Evolutionary conservation across 1,284 basidiomycete genomes (phyloP), one percentile per base, ranked within the genome.

Genomic region (Takashimella tepidaria): DNA sequence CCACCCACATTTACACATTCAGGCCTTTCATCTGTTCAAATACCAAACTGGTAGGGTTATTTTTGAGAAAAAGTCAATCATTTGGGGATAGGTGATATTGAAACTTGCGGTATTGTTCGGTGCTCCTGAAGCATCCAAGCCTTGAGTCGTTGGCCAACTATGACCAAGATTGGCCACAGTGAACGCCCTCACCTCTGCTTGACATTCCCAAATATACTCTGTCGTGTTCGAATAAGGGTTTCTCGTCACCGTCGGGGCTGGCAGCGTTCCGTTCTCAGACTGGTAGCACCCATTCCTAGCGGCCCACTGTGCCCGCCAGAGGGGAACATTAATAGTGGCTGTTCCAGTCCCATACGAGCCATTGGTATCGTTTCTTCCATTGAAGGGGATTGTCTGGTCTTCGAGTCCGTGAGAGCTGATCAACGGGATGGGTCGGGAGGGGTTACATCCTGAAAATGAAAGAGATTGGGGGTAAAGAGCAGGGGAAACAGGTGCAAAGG

Each of bases 401-500:
- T 56, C 58, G 3, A 63, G 49, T 6, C 64, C 64, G 21, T 64
- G 63, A 11, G 52, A 49, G 44, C 60, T 56, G 46, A 63, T 53
- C 20, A 67, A 60, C 4, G 63, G 61, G 0, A 67, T 56, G 1
- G 57, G 40, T 11, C 61, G 51, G 12, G 49, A 47, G 21, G 61
- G 61, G 8, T 56, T 50, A 45, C 62, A 67, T 12, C 54, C 57
- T n/a, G 50, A 40, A 50, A 64, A 66, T 8, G 63, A 51, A 40
- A 51, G 53, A 2, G 61, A 56, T 11, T 53, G 54, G 50, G 58
- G 54, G 45, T 64, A 64, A 6, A 64, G 53, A 10, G 63, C 64
- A 1, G 63, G 61, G 10, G 59, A 60, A 41, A 65, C 61, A 24
- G 61, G 56, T 1, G 59, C 59, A 49, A 64, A 63, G 4, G 64